phyloP scores from a whole-genome alignment of 176 grass and related monocot species.

The Musa itinerans region DNA sequence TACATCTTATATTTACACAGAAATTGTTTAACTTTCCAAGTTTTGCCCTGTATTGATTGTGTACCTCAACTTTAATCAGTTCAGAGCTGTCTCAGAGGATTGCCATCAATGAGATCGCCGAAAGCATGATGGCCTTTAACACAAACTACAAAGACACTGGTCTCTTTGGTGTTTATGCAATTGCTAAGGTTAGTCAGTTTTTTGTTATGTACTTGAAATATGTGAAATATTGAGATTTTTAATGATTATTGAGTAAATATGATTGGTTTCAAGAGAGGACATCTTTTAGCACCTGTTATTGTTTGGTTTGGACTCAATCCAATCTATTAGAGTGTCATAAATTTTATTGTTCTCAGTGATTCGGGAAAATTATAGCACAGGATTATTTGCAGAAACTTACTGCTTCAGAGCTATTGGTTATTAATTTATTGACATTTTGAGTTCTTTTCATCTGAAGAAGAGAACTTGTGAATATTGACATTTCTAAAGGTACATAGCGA shows the following conservation, averaged over 20 bases:
- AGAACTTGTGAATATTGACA: no score
- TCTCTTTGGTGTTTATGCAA: slow-evolving; percentile 91
- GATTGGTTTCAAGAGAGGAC: background rate
- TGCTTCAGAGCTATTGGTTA: background rate
- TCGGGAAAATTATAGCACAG: background rate
- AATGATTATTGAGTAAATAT: background rate
- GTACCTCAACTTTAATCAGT: slow-evolving; percentile 27
- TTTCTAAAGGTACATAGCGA: no score
- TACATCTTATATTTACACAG: background rate
- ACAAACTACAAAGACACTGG: slow-evolving; percentile 97
- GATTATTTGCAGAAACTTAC: background rate
- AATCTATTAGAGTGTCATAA: background rate
- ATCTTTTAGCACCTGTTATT: slow-evolving; percentile 52
- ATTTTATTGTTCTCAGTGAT: background rate
- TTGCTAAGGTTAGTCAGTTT: slow-evolving; percentile 57
- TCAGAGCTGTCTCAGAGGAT: slow-evolving; percentile 89
- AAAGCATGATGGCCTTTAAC: slow-evolving; percentile 97
- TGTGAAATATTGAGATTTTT: background rate
- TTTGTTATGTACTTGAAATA: slow-evolving; percentile 1
- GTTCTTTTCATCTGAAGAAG: no score
- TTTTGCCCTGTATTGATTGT: background rate
- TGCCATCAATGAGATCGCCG: slow-evolving; percentile 92
- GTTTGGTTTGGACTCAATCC: background rate
- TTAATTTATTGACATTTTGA: background rate
- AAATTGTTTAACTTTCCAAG: background rate